Percentiles rank a stretch among this genome's conserved stretches.
Evolutionary conservation across 108 stramenopile genomes (phyloP).

Genomic region (Epithemia pelagica): DNA sequence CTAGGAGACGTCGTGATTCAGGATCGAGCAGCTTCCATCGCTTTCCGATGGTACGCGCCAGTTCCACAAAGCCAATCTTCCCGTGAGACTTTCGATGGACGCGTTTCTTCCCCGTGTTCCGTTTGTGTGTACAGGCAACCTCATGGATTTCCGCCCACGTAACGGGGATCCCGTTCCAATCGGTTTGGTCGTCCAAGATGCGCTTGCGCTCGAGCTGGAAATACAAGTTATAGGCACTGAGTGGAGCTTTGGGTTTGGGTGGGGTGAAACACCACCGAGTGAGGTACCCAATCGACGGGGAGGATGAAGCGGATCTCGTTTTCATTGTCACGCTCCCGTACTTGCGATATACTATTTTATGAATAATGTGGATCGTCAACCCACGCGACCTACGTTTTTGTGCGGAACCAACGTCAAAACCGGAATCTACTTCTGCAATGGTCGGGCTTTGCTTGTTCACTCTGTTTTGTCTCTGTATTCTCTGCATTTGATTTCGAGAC

Average conservation of each 20-base stretch:
- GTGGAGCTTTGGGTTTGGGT: constrained; percentile 14
- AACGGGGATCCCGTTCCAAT: not conserved
- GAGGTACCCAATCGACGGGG: no score
- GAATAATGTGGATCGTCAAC: no score
- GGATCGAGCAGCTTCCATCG: constrained; percentile 41
- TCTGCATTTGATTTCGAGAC: no score
- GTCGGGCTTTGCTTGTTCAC: no score
- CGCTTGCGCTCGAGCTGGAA: constrained; percentile 47
- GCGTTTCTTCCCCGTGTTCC: constrained; percentile 16
- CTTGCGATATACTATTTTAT: no score
- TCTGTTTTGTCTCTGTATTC: no score
- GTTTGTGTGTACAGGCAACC: not conserved
- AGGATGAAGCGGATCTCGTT: no score
- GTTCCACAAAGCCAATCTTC: constrained; percentile 69
- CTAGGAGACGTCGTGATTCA: not conserved
- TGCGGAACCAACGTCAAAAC: no score
- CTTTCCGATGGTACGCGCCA: constrained; percentile 53
- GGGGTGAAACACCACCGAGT: no score
- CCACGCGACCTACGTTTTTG: no score
- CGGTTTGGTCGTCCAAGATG: constrained; percentile 29
- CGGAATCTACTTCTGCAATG: no score
- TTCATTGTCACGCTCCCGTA: no score
- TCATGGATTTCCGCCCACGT: not conserved
- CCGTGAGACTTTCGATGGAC: constrained; percentile 73
- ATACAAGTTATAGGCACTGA: constrained; percentile 56